phyloP scores from a whole-genome alignment of 352 stramenopile species.

The Blastocystis sp. region DNA sequence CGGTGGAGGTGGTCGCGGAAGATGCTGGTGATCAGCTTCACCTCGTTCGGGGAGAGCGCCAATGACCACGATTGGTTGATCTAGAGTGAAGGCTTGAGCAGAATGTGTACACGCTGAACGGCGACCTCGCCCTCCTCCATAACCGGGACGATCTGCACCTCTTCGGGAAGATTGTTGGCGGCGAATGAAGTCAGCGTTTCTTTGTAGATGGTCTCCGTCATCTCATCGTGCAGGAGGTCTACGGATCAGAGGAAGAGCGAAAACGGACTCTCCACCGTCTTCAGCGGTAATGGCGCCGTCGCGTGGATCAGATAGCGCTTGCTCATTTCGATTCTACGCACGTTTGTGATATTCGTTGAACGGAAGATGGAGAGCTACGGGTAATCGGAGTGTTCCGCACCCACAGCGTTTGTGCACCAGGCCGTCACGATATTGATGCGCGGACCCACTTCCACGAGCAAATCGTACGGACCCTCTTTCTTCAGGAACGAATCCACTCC shows the following conservation, averaged over 20 bases:
- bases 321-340: constrained; percentile 91
- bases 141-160: constrained; percentile 89
- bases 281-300: constrained; percentile 75
- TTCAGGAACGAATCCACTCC: constrained; percentile 26
- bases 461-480: background rate
- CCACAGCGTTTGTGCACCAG: constrained; percentile 94
- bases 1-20: constrained; percentile 94
- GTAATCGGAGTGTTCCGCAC: background rate
- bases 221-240: constrained; percentile 86
- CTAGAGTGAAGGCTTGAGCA: background rate
- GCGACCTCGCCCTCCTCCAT: constrained; percentile 90
- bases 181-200: constrained; percentile 88
- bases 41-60: constrained; percentile 79
- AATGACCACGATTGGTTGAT: constrained; percentile 63
- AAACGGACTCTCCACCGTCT: constrained; percentile 80
- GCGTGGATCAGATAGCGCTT: constrained; percentile 85
- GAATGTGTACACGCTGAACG: constrained; percentile 86
- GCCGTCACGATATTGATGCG: constrained; percentile 96
- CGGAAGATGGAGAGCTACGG: constrained; percentile 86
- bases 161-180: constrained; percentile 82
- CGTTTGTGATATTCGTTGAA: constrained; percentile 85
- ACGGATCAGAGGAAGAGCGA: constrained; percentile 77
- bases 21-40: constrained; percentile 82
- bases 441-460: constrained; percentile 93
- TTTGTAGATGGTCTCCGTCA: constrained; percentile 96